Conservation (phyloP, 495 filamentous ascomycete species). For the Penicillium arizonense region DNA sequence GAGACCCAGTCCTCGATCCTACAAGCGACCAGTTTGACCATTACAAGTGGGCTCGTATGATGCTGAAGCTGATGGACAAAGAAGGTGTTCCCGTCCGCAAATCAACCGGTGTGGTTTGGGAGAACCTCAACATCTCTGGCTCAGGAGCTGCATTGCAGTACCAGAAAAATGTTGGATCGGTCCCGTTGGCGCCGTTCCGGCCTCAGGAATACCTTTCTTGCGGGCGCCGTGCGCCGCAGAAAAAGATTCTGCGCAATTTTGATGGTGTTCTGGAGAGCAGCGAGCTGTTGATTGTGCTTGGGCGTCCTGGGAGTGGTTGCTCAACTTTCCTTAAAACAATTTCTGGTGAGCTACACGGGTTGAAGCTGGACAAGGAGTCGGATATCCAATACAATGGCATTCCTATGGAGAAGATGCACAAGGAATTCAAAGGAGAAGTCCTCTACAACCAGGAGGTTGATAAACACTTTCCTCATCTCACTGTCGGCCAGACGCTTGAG, state of each 20-base stretch:
- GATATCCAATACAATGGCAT: constrained; percentile 54
- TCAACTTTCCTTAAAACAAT: constrained; percentile 44
- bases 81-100: constrained; percentile 39
- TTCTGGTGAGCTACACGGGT: constrained; percentile 36
- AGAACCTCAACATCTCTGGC: constrained; percentile 54
- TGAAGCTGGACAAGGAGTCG: constrained; percentile 40
- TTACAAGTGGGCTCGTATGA: constrained; percentile 56
- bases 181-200: constrained; percentile 48
- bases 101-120: constrained; percentile 46
- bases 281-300: constrained; percentile 42
- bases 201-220: constrained; percentile 43
- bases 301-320: constrained; percentile 45
- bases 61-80: constrained; percentile 39
- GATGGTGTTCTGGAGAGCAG: constrained; percentile 39
- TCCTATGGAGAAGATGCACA: constrained; percentile 51
- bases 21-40: constrained; percentile 55
- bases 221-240: constrained; percentile 25
- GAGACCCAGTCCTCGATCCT: constrained; percentile 57
- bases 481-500: constrained; percentile 63
- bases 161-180: constrained; percentile 52
- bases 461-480: constrained; percentile 64
- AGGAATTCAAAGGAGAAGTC: constrained; percentile 62
- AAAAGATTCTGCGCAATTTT: constrained; percentile 41
- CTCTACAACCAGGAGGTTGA: constrained; percentile 65
- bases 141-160: constrained; percentile 54